phyloP scores from a whole-genome alignment of 352 stramenopile species.

The Globisporangium sylvaticum region DNA sequence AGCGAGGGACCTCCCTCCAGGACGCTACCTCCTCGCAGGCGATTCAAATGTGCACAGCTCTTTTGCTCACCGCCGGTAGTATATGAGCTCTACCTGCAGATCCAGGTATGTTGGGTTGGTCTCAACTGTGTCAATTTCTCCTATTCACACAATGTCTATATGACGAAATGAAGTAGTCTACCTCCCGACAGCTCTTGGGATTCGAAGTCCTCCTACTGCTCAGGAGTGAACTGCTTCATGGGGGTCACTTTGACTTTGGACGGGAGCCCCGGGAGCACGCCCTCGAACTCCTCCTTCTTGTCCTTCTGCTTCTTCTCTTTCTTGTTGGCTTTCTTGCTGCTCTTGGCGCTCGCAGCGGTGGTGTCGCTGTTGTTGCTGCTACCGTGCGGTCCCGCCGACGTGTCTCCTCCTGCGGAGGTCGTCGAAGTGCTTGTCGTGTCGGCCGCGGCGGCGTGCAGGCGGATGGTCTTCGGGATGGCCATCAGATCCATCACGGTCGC shows the following conservation, averaged over 20 bases:
- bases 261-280: background rate
- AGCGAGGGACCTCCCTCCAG: no score
- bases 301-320: background rate
- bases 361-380: background rate
- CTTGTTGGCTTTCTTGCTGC: background rate
- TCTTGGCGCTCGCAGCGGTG: background rate
- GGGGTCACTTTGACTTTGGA: background rate
- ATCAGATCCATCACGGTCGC: conserved; percentile 25
- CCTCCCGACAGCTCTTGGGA: no score
- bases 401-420: background rate
- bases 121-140: no score
- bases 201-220: background rate
- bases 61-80: no score
- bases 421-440: background rate
- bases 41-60: no score
- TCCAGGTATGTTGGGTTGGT: no score
- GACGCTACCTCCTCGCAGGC: no score
- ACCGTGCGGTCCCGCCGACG: no score
- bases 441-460: background rate
- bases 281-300: background rate
- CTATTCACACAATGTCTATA: no score
- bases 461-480: conserved; percentile 19
- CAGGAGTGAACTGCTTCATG: background rate
- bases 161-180: no score
- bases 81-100: no score